A percentile compares a stretch with the other conserved stretches of the same genome.
Evolutionary conservation across 2,329 filamentous ascomycete genomes (phyloP).

Genomic region (Clonostachys byssicola): DNA sequence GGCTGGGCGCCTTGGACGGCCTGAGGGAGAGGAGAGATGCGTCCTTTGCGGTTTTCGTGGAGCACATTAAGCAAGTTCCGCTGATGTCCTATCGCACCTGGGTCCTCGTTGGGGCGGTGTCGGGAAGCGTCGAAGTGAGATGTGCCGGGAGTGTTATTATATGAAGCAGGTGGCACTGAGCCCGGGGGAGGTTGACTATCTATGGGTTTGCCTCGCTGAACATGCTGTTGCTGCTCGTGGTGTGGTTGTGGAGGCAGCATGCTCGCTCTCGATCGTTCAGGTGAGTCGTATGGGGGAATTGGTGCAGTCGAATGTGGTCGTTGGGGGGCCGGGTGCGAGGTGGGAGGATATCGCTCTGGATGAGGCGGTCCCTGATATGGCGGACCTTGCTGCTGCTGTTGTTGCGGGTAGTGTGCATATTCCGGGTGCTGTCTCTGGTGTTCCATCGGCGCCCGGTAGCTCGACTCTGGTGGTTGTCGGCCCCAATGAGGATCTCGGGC

Average conservation of each 20-base stretch:
- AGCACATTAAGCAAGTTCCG: slow-evolving; percentile 75
- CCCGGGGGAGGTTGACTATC: slow-evolving; percentile 7
- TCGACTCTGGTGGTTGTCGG: slow-evolving; percentile 21
- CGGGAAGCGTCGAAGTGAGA: slow-evolving; percentile 33
- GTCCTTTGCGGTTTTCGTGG: slow-evolving; percentile 75
- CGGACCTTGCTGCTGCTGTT: slow-evolving; percentile 23
- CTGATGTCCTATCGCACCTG: slow-evolving; percentile 48
- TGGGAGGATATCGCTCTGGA: slow-evolving; percentile 22
- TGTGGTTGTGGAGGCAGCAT: slow-evolving; percentile 27
- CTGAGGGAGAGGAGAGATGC: slow-evolving; percentile 84
- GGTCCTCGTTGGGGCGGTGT: slow-evolving; percentile 38
- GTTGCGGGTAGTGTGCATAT: slow-evolving; percentile 31
- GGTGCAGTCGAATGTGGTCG: slow-evolving; percentile 12
- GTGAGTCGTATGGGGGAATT: slow-evolving; percentile 39
- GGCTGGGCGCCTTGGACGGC: slow-evolving; percentile 90
- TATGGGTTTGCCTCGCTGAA: slow-evolving; percentile 5
- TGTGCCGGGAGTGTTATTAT: slow-evolving; percentile 35
- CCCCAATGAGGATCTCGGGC: slow-evolving; percentile 25
- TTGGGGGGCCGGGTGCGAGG: slow-evolving; percentile 26
- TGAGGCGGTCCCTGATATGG: slow-evolving; percentile 20
- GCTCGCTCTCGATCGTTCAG: slow-evolving; percentile 42
- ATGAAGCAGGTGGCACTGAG: slow-evolving; percentile 43
- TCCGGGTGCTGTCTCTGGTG: slow-evolving; percentile 41
- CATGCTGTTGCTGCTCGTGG: slow-evolving; percentile 26
- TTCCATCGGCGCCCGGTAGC: slow-evolving; percentile 28